Base-by-base conservation (phyloP, 2,329 filamentous ascomycete species). In the Fusarium napiforme region DNA sequence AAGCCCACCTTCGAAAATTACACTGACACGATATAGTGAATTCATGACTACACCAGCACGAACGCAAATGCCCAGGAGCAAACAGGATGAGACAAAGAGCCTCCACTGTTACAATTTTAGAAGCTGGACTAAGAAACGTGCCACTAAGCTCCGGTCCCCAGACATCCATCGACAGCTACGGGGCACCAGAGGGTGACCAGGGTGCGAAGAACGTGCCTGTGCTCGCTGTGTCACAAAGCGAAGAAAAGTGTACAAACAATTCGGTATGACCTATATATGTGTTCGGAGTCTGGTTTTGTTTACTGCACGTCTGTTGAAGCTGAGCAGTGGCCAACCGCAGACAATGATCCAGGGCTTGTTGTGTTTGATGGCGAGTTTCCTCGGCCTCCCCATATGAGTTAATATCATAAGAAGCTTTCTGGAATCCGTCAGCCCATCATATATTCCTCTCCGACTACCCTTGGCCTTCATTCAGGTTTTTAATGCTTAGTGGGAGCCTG, bases 371-470 rank as follows among this genome's bases (percentile, higher is more conserved):
- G 37, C 11, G 19, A 12, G 37, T 39, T 39, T 39, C 19, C 32
- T 14, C 9, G 6, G 34, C 9, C 9, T n/a, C 18, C 16, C 7
- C 14, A 11, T n/a, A n/a, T 37, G 18, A 16, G 16, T 9, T 16
- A 7, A 7, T 16, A 7, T 12, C n/a, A 19, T 23, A 8, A 26
- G 28, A 19, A 15, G 8, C 7, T 34, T 21, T 23, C 2, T 4
- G 16, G n/a, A n/a, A 43, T 7, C 12, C 28, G 5, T 2, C 4
- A n/a, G 14, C 21, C 8, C 8, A 26, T 15, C 5, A 19, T 1
- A 4, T 19, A 2, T 45, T 21, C 7, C 15, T 30, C 4, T 9
- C 4, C 4, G 8, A 26, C 3, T 7, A 43, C 6, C 19, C 30
- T 21, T 32, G 5, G 4, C n/a, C 10, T 45, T 62, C 15, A 37